These are phyloP conservation scores for Polyporus arcularius DNA, from an alignment of 768 basidiomycete genomes.

Conservation along the genomic window DNA sequence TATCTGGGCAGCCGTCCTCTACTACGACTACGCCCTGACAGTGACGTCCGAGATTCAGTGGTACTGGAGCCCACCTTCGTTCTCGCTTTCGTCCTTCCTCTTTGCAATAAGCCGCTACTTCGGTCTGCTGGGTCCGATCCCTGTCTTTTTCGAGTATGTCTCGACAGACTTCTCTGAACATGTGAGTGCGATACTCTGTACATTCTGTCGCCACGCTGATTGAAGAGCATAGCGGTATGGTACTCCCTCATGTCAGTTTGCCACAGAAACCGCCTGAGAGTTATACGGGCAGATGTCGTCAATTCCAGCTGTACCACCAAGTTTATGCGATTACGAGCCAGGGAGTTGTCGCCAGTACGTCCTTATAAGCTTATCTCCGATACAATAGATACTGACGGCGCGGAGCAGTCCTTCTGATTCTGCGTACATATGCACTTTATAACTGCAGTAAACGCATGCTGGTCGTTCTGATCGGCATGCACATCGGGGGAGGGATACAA, in stretches of 20 bases:
- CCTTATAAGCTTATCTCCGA: not conserved
- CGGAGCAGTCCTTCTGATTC: conserved; percentile 20
- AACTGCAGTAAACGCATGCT: conserved; percentile 22
- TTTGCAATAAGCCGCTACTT: conserved; percentile 27
- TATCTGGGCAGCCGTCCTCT: conserved; percentile 26
- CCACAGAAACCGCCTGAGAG: not conserved
- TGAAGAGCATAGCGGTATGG: no score
- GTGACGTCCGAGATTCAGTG: conserved; percentile 42
- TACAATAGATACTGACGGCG: not conserved
- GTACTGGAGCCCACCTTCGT: conserved; percentile 39
- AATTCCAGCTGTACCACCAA: conserved; percentile 12
- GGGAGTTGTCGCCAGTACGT: conserved; percentile 11
- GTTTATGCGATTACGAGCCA: conserved; percentile 4
- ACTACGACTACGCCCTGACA: conserved; percentile 52
- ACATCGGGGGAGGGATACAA: conserved; percentile 9
- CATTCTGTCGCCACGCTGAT: not conserved
- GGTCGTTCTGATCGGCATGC: conserved; percentile 1
- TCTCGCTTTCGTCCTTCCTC: conserved; percentile 17
- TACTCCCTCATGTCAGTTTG: not conserved
- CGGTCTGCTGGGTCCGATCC: conserved; percentile 24
- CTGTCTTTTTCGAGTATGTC: conserved; percentile 19
- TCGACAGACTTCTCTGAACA: not conserved
- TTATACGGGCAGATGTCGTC: not conserved
- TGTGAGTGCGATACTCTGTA: not conserved
- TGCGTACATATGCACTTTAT: conserved; percentile 29